Evolutionary conservation across 129 eudicot species (phyloP).

Genomic region (Lactuca saligna): DNA sequence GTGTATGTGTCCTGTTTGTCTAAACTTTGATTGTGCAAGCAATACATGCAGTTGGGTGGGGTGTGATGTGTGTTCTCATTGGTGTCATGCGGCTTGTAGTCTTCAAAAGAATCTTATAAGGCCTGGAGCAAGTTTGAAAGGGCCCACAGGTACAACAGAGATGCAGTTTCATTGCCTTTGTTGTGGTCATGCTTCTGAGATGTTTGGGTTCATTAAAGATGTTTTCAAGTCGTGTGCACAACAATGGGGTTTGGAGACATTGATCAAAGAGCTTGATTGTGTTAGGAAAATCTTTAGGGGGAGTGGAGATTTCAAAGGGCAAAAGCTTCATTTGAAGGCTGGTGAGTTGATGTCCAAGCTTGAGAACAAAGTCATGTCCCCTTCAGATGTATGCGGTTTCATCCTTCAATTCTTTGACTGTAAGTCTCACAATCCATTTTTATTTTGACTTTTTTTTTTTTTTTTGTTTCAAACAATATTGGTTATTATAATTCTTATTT

Average conservation of each 20-base stretch:
- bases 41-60: constrained; percentile 99
- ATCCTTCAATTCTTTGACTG: constrained; percentile 65
- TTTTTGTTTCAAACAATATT: no score
- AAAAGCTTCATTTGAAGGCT: constrained; percentile 60
- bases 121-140: constrained; percentile 68
- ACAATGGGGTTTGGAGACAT: constrained; percentile 62
- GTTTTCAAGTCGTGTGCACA: constrained; percentile 65
- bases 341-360: constrained; percentile 53
- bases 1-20: constrained; percentile 91
- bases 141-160: constrained; percentile 63
- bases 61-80: constrained; percentile 83
- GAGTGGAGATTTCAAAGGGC: constrained; percentile 77
- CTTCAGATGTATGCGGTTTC: constrained; percentile 60
- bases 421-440: constrained; percentile 40
- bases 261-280: constrained; percentile 79
- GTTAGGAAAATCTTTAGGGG: constrained; percentile 66
- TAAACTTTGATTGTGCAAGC: constrained; percentile 78
- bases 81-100: constrained; percentile 88
- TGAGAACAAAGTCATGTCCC: constrained; percentile 53
- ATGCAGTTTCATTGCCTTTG: constrained; percentile 89
- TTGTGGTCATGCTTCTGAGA: constrained; percentile 88
- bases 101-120: constrained; percentile 66
- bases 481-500: not conserved
- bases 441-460: no score
- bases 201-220: constrained; percentile 90